Base-by-base conservation (phyloP, 2,329 filamentous ascomycete species). In the Plectosphaerella plurivora region DNA sequence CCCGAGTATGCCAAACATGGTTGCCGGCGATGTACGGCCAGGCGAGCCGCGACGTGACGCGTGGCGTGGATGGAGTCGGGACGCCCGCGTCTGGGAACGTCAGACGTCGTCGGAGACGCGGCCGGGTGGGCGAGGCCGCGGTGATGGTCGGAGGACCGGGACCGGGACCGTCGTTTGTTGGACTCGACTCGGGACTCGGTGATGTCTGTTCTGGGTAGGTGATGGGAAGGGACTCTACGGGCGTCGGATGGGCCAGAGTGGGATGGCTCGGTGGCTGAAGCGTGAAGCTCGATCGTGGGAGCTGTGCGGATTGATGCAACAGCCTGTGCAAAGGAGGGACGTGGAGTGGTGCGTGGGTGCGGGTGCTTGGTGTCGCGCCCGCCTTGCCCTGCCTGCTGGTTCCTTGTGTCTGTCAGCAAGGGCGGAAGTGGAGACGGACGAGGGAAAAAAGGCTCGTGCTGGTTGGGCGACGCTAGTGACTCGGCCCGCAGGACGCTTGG, bases 1-100 rank as follows among this genome's bases (percentile, higher is more conserved):
- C 55, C 70, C 69, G 50, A 75, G 64, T 48, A 75, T 71, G 59
- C 71, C 72, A 52, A 75, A 75, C 72, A 75, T 73, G 41, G 18
- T 8, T 33, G 28, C 28, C 8, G 28, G 28, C 11, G 28, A 9
- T 22, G 22, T 22, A 22, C 22, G 22, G 61, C 60, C 57, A 57
- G 47, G 56, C 52, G 52, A 57, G 28, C 11, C 28, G 28, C 3
- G 28, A 33, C 28, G 39, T n/a, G 15, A 20, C 35, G 20, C 10
- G n/a, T 18, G 36, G 28, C 20, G 4, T 33, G 35, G 48, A 33
- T 33, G 35, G 48, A 33, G 41, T 15, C 45, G 46, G 22, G 37
- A 60, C 49, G 52, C 57, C 52, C 3, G 55, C 51, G 57, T 50
- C 41, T 36, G 20, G 22, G 22, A 22, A 35, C 28, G 51, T 51